Percentiles rank a stretch among this genome's conserved stretches.
phyloP scores from a whole-genome alignment of 202 grass and related monocot genomes.

The Panicum hallii region DNA sequence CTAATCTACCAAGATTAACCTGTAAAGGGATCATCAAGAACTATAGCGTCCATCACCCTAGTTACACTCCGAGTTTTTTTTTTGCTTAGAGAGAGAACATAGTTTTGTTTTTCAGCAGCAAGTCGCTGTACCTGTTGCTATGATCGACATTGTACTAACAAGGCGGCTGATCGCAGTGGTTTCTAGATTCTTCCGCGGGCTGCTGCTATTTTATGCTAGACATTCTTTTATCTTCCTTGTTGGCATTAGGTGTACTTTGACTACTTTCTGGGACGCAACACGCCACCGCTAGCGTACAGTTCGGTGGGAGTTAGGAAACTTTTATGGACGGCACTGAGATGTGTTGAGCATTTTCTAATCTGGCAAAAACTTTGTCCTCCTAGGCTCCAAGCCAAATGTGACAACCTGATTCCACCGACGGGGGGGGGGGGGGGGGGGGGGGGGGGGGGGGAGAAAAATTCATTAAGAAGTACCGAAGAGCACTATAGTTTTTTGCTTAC shows the following conservation, averaged over 20 bases:
- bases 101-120: background rate
- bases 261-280: background rate
- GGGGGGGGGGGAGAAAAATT: background rate
- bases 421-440: constrained; percentile 7
- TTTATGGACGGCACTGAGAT: constrained; percentile 33
- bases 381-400: background rate
- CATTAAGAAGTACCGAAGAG: background rate
- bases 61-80: background rate
- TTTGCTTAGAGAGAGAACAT: background rate
- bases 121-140: background rate
- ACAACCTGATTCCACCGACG: constrained; percentile 14
- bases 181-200: constrained; percentile 17
- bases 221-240: background rate
- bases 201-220: constrained; percentile 4
- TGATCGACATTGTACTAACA: constrained; percentile 8
- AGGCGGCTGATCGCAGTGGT: background rate
- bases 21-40: background rate
- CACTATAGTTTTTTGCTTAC: background rate
- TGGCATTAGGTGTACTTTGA: constrained; percentile 48
- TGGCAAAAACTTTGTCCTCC: background rate
- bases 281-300: background rate
- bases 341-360: background rate
- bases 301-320: background rate
- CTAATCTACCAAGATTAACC: background rate
- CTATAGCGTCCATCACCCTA: background rate